Conservation (phyloP, 2,329 filamentous ascomycete species). For the Zasmidium citrigriseum region DNA sequence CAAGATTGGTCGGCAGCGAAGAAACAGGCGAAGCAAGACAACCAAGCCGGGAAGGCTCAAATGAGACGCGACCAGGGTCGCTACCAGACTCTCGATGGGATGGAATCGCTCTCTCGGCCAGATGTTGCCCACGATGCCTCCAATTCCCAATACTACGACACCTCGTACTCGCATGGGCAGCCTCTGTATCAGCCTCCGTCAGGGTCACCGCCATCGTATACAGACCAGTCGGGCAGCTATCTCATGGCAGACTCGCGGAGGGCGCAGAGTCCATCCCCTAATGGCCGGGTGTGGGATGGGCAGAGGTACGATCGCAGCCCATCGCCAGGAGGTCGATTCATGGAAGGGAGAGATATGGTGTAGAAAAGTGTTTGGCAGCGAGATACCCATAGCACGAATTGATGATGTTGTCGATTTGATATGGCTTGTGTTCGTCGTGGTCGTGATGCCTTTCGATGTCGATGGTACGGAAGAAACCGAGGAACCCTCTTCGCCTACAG, state of each 20-base stretch:
- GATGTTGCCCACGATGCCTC: not conserved
- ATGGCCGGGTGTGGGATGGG: slow-evolving; percentile 6
- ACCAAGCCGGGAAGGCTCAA: not conserved
- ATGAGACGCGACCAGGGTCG: slow-evolving; percentile 10
- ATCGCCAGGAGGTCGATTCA: slow-evolving; percentile 3
- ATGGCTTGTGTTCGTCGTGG: not conserved
- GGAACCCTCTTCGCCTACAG: not conserved
- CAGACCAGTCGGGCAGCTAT: not conserved
- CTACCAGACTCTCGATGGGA: slow-evolving; percentile 15
- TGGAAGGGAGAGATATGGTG: slow-evolving; percentile 8
- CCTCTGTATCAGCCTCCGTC: slow-evolving; percentile 5
- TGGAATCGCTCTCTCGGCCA: slow-evolving; percentile 13
- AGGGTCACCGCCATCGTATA: slow-evolving; percentile 6
- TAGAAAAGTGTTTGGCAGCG: not conserved
- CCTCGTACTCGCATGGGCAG: slow-evolving; percentile 3
- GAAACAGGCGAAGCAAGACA: slow-evolving; percentile 9
- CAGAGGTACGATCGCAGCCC: slow-evolving; percentile 6
- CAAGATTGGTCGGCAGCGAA: slow-evolving; percentile 5
- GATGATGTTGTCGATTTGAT: not conserved
- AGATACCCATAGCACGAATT: not conserved
- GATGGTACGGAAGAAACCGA: not conserved
- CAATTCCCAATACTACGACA: slow-evolving; percentile 1
- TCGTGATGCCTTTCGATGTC: not conserved
- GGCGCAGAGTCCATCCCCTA: slow-evolving; percentile 3
- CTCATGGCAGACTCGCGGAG: slow-evolving; percentile 3